A percentile compares a stretch with the other conserved stretches of the same genome.
These are phyloP conservation scores for Aureobasidium sp. DNA, from an alignment of 2,329 filamentous ascomycete genomes.

Conservation along the genomic window DNA sequence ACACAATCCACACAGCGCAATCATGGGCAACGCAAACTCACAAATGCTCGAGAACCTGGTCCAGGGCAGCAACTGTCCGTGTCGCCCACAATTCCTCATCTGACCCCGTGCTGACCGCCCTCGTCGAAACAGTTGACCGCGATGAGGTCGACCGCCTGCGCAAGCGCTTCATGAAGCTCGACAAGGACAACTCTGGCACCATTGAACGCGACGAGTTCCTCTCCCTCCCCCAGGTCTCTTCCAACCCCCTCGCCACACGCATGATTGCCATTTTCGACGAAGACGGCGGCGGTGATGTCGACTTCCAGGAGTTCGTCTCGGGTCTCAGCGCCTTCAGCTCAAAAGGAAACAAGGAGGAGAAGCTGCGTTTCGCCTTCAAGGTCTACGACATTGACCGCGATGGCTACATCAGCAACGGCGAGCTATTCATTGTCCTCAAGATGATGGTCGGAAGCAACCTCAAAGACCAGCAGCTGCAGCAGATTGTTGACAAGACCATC, in stretches of 20 bases:
- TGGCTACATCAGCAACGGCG: slow-evolving; percentile 96
- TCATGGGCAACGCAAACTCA: slow-evolving; percentile 48
- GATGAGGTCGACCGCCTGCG: slow-evolving; percentile 93
- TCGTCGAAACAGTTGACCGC: slow-evolving; percentile 63
- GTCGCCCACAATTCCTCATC: neutral
- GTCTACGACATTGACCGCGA: slow-evolving; percentile 99
- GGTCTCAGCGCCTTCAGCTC: slow-evolving; percentile 92
- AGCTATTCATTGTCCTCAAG: slow-evolving; percentile 98
- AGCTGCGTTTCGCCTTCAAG: slow-evolving; percentile 95
- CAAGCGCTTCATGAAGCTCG: slow-evolving; percentile 98
- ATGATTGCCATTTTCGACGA: slow-evolving; percentile 99
- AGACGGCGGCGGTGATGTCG: slow-evolving; percentile 93
- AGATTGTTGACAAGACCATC: slow-evolving; percentile 99
- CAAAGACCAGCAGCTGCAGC: slow-evolving; percentile 97
- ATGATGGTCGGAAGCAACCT: slow-evolving; percentile 99
- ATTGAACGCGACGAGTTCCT: slow-evolving; percentile 99
- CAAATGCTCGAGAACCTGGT: slow-evolving; percentile 90
- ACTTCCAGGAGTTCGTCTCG: slow-evolving; percentile 97
- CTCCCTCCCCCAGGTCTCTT: slow-evolving; percentile 92
- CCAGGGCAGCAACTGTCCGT: slow-evolving; percentile 87
- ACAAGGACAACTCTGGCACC: slow-evolving; percentile 97
- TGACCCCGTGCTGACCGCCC: slow-evolving; percentile 8
- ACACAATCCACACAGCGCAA: neutral
- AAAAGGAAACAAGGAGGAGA: slow-evolving; percentile 99
- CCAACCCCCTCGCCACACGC: slow-evolving; percentile 92